These are phyloP conservation scores for Eucalyptus decipiens DNA, from an alignment of 345 rosid genomes.

Conservation along the genomic window DNA sequence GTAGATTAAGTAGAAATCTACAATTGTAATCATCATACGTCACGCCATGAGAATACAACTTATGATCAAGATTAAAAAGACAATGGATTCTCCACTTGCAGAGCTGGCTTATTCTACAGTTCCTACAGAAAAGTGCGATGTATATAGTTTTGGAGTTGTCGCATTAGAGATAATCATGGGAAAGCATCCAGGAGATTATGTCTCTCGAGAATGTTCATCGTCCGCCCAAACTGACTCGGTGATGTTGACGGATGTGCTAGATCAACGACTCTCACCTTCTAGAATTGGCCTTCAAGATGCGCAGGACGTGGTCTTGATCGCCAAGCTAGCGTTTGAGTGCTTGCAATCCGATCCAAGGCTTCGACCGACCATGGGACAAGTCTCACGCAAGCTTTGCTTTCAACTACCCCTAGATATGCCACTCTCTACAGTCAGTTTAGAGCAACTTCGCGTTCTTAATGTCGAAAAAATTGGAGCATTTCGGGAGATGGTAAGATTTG, in stretches of 20 bases:
- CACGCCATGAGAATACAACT: accelerated
- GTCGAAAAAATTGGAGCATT: background rate
- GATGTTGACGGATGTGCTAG: background rate
- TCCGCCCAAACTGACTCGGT: background rate
- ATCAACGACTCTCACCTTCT: background rate
- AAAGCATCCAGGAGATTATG: accelerated
- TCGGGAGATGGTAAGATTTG: background rate
- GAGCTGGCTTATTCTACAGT: accelerated
- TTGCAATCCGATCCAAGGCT: background rate
- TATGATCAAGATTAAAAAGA: background rate
- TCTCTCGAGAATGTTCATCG: background rate
- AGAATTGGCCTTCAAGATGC: background rate
- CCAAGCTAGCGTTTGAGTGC: background rate
- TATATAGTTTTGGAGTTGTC: background rate
- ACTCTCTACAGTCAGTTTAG: background rate
- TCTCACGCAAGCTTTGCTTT: background rate
- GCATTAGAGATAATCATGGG: background rate
- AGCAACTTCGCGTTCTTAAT: background rate
- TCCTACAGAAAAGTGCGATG: accelerated
- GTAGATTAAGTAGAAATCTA: too few relatives aligned
- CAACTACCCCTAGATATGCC: background rate
- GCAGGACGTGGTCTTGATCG: background rate
- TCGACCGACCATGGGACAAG: background rate
- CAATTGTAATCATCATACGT: too few relatives aligned
- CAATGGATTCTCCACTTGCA: accelerated